phyloP scores from a whole-genome alignment of 1,139 yeast genomes.

The Yamadazyma kanchanaburiensis region DNA sequence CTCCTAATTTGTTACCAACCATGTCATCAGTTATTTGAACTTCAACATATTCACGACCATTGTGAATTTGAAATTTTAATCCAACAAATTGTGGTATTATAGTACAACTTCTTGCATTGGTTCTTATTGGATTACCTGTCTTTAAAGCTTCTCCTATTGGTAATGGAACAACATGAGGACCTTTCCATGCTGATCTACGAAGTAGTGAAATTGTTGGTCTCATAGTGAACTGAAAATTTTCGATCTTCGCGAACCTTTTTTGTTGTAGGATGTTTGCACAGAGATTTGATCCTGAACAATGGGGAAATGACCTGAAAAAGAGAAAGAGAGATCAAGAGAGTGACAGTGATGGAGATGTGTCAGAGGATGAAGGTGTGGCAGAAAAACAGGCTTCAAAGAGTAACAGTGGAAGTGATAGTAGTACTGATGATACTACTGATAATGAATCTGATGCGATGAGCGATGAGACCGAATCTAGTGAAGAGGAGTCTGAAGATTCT shows the following conservation, averaged over 20 bases:
- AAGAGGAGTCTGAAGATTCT: too few species aligned
- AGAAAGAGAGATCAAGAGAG: constrained; percentile 8
- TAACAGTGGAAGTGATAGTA: not conserved
- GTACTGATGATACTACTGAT: not conserved
- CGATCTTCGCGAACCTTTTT: constrained; percentile 1
- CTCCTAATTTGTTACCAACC: constrained; percentile 97
- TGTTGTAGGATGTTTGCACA: constrained; percentile 54
- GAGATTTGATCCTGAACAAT: constrained; percentile 50
- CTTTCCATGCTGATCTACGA: constrained; percentile 83
- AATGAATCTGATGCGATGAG: constrained; percentile 7
- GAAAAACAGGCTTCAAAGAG: too few species aligned
- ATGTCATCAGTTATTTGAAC: constrained; percentile 86
- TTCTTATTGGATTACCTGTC: constrained; percentile 82
- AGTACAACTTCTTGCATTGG: constrained; percentile 92
- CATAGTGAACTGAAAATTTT: constrained; percentile 35
- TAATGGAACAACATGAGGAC: constrained; percentile 91
- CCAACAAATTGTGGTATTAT: constrained; percentile 96
- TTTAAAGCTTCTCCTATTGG: constrained; percentile 84
- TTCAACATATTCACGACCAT: constrained; percentile 91
- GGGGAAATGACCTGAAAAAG: constrained; percentile 11
- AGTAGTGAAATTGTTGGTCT: constrained; percentile 53
- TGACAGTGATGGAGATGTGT: constrained; percentile 7
- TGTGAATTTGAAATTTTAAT: constrained; percentile 87
- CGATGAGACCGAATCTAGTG: constrained; percentile 12
- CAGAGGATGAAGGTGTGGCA: constrained; percentile 1